Conservation (phyloP, 345 rosid genomes). For the Arabidopsis suecica region DNA sequence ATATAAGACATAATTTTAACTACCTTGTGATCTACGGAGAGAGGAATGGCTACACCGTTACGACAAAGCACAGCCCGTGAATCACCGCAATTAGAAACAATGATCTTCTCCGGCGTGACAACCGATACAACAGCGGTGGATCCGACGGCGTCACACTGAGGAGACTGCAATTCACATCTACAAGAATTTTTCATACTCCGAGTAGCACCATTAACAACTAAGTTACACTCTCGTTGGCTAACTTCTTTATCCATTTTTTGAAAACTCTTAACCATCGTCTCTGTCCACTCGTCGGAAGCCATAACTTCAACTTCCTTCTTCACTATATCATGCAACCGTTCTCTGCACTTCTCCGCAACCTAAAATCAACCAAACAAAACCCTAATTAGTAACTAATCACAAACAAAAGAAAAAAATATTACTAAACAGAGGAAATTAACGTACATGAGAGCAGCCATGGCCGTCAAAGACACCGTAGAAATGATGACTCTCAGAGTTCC, state of each 20-base stretch:
- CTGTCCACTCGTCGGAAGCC: conserved; percentile 57
- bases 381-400: background rate
- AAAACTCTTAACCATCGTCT: conserved; percentile 61
- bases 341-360: conserved; percentile 48
- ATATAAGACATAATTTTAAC: background rate
- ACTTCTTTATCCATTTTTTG: conserved; percentile 71
- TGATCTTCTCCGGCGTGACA: conserved; percentile 65
- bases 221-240: conserved; percentile 35
- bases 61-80: conserved; percentile 91
- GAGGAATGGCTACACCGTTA: conserved; percentile 71
- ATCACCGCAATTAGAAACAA: conserved; percentile 87
- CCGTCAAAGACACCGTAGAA: conserved; percentile 92
- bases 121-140: conserved; percentile 83
- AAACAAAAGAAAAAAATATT: too few species aligned
- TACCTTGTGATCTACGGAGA: conserved; percentile 86
- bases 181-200: conserved; percentile 43
- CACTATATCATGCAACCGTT: conserved; percentile 48
- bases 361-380: background rate
- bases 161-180: conserved; percentile 76
- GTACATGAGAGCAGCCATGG: conserved; percentile 99
- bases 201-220: conserved; percentile 29
- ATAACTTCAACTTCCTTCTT: conserved; percentile 39
- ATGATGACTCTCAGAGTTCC: conserved; percentile 42
- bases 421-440: background rate
- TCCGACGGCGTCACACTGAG: conserved; percentile 88